Base-by-base conservation (phyloP, 345 rosid genomes). In the Dovyalis caffra region DNA sequence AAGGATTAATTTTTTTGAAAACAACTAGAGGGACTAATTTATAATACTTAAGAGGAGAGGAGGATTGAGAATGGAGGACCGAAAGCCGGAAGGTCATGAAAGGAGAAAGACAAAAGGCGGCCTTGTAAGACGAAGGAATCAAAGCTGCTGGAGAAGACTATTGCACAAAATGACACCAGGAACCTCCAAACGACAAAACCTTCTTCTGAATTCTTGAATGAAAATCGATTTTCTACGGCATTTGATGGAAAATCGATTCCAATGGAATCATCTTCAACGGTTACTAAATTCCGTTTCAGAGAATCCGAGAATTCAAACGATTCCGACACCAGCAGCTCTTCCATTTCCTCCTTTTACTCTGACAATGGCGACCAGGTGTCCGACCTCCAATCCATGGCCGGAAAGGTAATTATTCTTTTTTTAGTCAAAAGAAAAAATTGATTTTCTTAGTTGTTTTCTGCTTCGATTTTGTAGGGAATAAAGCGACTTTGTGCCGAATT, bases 321-420 rank as follows among this genome's bases (percentile, higher is more conserved):
- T 33, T 80, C 88, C 28, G 75, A 77, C 57, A 14, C 76, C 73
- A 79, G 81, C 79, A 33, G 76, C 12, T 79, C 86, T 12, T 82
- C 89, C 32, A 76, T 72, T 9, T 79, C 86, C 9, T 82, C 89
- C 32, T 75, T 72, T 9, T 78, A 84, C 74, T 40, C 68, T 35
- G 79, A 79, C 75, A 75, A 29, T 3, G 83, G 74, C 43, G 79
- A 72, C 34, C 45, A 38, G 3, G 87, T 81, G 56, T 38, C 79
- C 10, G 85, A 87, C 71, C 75, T 89, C 38, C 83, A 77, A 60
- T 90, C 89, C 72, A 85, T 88, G 94, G 79, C 91, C 0, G 89
- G 84, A 58, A 85, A 80, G 90, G 91, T 85, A 76, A 8, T 8
- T 34, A 14, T 47, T 12, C 34, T 23, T 21, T 28, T 31, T 66